phyloP scores from a whole-genome alignment of 2,329 filamentous ascomycete genomes.

The Paracorniculantispora psalliotae region DNA sequence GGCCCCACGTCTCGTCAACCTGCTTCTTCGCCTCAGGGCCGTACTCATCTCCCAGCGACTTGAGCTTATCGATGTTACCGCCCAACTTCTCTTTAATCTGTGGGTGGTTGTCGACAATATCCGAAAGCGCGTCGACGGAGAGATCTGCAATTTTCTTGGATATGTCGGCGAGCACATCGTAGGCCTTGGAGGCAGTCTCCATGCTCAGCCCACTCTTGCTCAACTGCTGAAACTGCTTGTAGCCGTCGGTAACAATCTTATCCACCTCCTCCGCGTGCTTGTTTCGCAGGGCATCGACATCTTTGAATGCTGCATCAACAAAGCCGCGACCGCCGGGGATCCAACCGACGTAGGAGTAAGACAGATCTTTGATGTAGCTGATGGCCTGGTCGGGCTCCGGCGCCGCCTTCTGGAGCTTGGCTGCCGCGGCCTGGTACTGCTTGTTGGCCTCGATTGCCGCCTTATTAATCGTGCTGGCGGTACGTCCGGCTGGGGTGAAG shows the following conservation, averaged over 20 bases:
- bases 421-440: conserved; percentile 55
- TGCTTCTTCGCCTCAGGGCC: conserved; percentile 75
- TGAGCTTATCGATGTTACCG: conserved; percentile 61
- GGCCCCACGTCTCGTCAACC: conserved; percentile 67
- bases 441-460: conserved; percentile 50
- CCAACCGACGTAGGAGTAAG: conserved; percentile 64
- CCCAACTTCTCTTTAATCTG: conserved; percentile 68
- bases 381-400: conserved; percentile 64
- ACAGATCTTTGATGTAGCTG: conserved; percentile 59
- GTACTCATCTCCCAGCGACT: conserved; percentile 63
- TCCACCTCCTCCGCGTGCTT: conserved; percentile 69
- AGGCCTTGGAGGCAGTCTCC: conserved; percentile 56
- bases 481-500: conserved; percentile 39
- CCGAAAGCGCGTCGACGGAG: conserved; percentile 55
- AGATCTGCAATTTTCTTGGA: conserved; percentile 55
- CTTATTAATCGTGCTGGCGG: conserved; percentile 40
- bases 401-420: conserved; percentile 56
- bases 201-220: conserved; percentile 56
- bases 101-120: conserved; percentile 70
- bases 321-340: conserved; percentile 66
- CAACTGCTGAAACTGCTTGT: conserved; percentile 59
- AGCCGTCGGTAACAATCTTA: conserved; percentile 61
- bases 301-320: conserved; percentile 64
- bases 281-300: conserved; percentile 61
- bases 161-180: conserved; percentile 58